phyloP scores from a whole-genome alignment of 371 early-diverging fungal genomes.

The Rhizopus delemar region DNA sequence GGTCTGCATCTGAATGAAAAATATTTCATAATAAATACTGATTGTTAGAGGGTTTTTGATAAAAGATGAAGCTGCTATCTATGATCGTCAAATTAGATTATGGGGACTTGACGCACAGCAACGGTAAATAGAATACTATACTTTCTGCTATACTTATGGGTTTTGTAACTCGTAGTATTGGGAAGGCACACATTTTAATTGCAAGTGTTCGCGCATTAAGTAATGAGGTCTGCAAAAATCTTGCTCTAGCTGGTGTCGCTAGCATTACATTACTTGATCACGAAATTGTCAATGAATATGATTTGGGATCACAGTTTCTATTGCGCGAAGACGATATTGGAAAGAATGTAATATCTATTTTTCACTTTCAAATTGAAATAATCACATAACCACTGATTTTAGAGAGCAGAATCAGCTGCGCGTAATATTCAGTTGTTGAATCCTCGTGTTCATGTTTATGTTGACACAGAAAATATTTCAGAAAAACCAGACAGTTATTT shows the following conservation, averaged over 20 bases:
- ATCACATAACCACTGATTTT: neutral
- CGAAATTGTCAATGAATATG: slow-evolving; percentile 53
- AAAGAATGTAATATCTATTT: slow-evolving; percentile 56
- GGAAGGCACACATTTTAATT: slow-evolving; percentile 71
- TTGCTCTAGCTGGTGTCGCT: slow-evolving; percentile 89
- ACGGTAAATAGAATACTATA: slow-evolving; percentile 49
- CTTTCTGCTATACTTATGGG: neutral
- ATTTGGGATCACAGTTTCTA: slow-evolving; percentile 84
- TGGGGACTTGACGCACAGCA: slow-evolving; percentile 95
- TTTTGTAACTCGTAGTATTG: slow-evolving; percentile 56
- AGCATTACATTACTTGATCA: slow-evolving; percentile 71
- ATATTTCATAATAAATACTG: too few relatives aligned
- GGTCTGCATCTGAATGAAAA: neutral
- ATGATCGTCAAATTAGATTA: slow-evolving; percentile 94
- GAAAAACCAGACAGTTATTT: slow-evolving; percentile 56
- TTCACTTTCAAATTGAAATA: slow-evolving; percentile 1
- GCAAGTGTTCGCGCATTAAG: slow-evolving; percentile 68
- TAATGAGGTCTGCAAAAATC: slow-evolving; percentile 86
- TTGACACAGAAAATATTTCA: slow-evolving; percentile 51
- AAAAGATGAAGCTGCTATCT: slow-evolving; percentile 85
- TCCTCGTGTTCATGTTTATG: slow-evolving; percentile 69
- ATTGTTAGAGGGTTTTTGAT: neutral
- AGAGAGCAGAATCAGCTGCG: slow-evolving; percentile 70
- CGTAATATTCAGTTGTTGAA: slow-evolving; percentile 65
- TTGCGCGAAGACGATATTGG: slow-evolving; percentile 62